Evolutionary conservation across 768 basidiomycete genomes (phyloP), one percentile per base, ranked within the genome.

Genomic region (Tricholoma sp.): DNA sequence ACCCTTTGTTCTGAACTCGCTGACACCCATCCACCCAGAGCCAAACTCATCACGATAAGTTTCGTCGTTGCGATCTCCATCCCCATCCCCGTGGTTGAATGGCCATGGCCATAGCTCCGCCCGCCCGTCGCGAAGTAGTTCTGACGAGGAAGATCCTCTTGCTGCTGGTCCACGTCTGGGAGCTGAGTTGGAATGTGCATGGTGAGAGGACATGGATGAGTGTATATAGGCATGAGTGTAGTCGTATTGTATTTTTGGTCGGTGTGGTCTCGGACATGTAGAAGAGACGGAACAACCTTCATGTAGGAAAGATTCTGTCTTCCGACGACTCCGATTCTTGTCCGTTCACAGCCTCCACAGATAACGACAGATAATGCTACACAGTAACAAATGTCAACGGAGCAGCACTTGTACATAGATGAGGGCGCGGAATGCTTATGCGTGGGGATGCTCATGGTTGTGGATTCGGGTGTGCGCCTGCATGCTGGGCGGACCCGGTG

Each of bases 41-140:
- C n/a, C n/a, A n/a, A n/a, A n/a, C n/a, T n/a, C n/a, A n/a, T n/a
- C n/a, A n/a, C n/a, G n/a, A n/a, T n/a, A n/a, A n/a, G n/a, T n/a
- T n/a, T n/a, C n/a, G n/a, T n/a, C n/a, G n/a, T n/a, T n/a, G n/a
- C n/a, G n/a, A n/a, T n/a, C n/a, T n/a, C n/a, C n/a, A n/a, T n/a
- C 18, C 65, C 65, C 52, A 61, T 61, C 37, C 56, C 24, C 24
- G 24, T 27, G 3, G 24, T 27, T 5, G 24, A 27, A 27, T 27
- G 5, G 5, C 24, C 59, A 51, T 66, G 64, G 14, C 56, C 62
- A 47, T 49, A 63, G 37, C 59, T 63, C 3, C 63, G 61, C 43
- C 61, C 61, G 14, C 78, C 69, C 47, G 81, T 83, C 50, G 79
- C 66, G 77, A 99, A 98, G 72, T 98, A 98, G 67, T 91, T 96